Conservation (phyloP, 1,139 yeast genomes). For the Chernovozyma sophiae-reginae region DNA sequence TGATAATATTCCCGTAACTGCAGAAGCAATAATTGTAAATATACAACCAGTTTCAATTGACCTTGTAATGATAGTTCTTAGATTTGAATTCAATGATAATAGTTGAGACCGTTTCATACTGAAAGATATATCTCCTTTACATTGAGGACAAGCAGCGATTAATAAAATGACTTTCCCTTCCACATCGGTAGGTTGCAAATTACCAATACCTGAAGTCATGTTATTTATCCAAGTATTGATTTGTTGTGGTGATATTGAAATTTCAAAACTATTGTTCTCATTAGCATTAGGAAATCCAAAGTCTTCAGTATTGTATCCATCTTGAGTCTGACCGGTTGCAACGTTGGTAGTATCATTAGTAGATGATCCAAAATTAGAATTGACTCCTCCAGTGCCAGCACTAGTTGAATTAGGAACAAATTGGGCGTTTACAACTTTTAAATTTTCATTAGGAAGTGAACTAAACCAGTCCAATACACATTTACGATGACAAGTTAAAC, state of each 20-base stretch:
- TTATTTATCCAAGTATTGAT: slow-evolving; percentile 3
- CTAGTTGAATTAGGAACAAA: background rate
- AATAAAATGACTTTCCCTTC: slow-evolving; percentile 15
- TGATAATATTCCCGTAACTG: slow-evolving; percentile 39
- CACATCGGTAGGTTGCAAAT: background rate
- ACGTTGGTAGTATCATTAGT: background rate
- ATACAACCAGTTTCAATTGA: slow-evolving; percentile 30
- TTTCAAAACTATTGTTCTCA: background rate
- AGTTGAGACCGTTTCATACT: slow-evolving; percentile 28
- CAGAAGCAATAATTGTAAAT: slow-evolving; percentile 36
- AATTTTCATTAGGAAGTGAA: slow-evolving; percentile 30
- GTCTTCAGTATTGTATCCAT: background rate
- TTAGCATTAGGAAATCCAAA: background rate
- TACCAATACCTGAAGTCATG: slow-evolving; percentile 2
- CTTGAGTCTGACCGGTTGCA: background rate
- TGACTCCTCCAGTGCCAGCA: background rate
- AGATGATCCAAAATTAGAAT: background rate
- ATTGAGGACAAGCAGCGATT: slow-evolving; percentile 42
- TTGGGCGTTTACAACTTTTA: slow-evolving; percentile 21
- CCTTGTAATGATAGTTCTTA: slow-evolving; percentile 19
- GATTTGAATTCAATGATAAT: slow-evolving; percentile 19
- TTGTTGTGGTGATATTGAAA: slow-evolving; percentile 4
- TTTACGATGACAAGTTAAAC: slow-evolving; percentile 34
- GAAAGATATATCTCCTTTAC: slow-evolving; percentile 36
- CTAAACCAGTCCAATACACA: slow-evolving; percentile 45